These are phyloP conservation scores for Pulveroboletus sp. DNA, from an alignment of 768 basidiomycete species.

Conservation along the genomic window DNA sequence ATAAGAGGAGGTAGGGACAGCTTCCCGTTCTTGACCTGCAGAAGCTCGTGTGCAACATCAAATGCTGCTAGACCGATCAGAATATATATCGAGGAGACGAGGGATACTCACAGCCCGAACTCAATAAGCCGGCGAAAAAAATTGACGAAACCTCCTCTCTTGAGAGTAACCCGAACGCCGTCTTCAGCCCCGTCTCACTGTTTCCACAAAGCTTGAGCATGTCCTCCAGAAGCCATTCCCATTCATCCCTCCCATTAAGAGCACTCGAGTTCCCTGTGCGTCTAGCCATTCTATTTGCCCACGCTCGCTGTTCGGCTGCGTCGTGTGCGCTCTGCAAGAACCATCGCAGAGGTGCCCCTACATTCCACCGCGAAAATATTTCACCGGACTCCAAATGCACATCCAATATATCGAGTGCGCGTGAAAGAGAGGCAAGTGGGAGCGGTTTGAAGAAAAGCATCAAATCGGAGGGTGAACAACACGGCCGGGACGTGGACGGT, in stretches of 20 bases:
- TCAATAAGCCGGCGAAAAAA: slow-evolving; percentile 83
- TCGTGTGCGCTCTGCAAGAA: slow-evolving; percentile 77
- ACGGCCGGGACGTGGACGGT: slow-evolving; percentile 62
- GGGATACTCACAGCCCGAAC: slow-evolving; percentile 75
- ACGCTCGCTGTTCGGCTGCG: slow-evolving; percentile 66
- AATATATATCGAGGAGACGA: not conserved
- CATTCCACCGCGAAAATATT: slow-evolving; percentile 85
- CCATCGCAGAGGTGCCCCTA: slow-evolving; percentile 83
- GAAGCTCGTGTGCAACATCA: slow-evolving; percentile 60
- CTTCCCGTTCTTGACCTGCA: slow-evolving; percentile 46
- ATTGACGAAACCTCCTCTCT: slow-evolving; percentile 73
- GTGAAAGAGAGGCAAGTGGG: slow-evolving; percentile 69
- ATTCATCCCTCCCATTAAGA: slow-evolving; percentile 65
- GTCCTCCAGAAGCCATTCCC: slow-evolving; percentile 86
- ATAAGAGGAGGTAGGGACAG: slow-evolving; percentile 46
- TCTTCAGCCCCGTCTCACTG: slow-evolving; percentile 60
- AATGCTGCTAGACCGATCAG: slow-evolving; percentile 47
- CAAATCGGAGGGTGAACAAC: slow-evolving; percentile 65
- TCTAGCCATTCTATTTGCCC: slow-evolving; percentile 85
- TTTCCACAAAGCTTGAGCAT: slow-evolving; percentile 78
- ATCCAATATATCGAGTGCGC: slow-evolving; percentile 86
- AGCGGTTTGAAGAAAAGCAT: slow-evolving; percentile 82
- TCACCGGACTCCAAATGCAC: slow-evolving; percentile 94
- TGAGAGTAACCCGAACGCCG: slow-evolving; percentile 78
- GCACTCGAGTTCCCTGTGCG: slow-evolving; percentile 58